These are phyloP conservation scores for Isoetes taiwanensis DNA, from an alignment of 75 land plant species.

Conservation along the genomic window DNA sequence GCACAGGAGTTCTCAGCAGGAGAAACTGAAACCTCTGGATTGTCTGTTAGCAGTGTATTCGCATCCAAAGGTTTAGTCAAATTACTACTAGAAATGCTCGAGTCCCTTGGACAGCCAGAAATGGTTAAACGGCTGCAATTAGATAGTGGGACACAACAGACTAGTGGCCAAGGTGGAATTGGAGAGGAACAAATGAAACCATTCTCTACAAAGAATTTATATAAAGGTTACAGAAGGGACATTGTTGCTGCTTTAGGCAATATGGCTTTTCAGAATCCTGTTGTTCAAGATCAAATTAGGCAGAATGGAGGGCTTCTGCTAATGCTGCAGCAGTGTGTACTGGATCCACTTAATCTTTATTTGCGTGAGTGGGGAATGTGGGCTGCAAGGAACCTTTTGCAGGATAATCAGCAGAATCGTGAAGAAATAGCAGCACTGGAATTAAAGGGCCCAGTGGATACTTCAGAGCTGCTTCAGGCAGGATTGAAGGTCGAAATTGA, in stretches of 20 bases:
- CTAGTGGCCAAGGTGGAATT: not conserved
- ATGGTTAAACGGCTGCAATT: slow-evolving; percentile 6
- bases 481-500: slow-evolving; percentile 67
- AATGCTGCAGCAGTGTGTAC: slow-evolving; percentile 70
- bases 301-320: slow-evolving; percentile 37
- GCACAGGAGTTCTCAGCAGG: slow-evolving; percentile 15
- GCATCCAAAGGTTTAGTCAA: slow-evolving; percentile 34
- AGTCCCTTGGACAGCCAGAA: slow-evolving; percentile 65
- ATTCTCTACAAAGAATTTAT: not conserved
- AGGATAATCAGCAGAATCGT: slow-evolving; percentile 55
- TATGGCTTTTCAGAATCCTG: slow-evolving; percentile 36
- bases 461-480: slow-evolving; percentile 28
- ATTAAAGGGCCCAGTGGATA: slow-evolving; percentile 40
- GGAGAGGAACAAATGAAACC: not conserved
- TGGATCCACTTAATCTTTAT: slow-evolving; percentile 59
- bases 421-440: slow-evolving; percentile 43
- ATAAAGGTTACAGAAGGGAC: slow-evolving; percentile 71
- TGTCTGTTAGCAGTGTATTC: slow-evolving; percentile 16
- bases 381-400: slow-evolving; percentile 57
- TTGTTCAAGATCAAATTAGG: slow-evolving; percentile 64
- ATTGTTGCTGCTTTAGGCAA: slow-evolving; percentile 69
- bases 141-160: not conserved
- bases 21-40: not conserved
- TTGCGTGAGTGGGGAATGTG: slow-evolving; percentile 79
- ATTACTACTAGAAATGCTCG: slow-evolving; percentile 38